These are phyloP conservation scores for Lactarius vividus DNA, from an alignment of 768 basidiomycete species.

Conservation along the genomic window DNA sequence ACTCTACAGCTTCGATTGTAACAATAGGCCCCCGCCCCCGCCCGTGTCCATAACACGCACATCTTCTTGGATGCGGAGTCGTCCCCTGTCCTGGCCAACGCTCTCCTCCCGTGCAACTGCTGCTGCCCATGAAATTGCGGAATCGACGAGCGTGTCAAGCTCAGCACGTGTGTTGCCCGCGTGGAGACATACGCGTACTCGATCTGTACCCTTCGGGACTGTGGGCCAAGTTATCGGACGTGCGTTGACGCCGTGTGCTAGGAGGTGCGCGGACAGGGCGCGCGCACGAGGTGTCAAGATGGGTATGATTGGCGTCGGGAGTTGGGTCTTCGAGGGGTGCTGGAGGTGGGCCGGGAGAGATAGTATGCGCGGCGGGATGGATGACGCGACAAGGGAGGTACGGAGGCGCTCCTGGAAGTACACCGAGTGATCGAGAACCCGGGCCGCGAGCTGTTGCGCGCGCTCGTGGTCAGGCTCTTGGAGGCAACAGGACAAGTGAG, in stretches of 20 bases:
- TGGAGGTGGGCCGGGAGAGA: constrained; percentile 32
- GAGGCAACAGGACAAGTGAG: not conserved
- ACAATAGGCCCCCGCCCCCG: not conserved
- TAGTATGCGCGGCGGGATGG: constrained; percentile 36
- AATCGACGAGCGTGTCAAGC: constrained; percentile 53
- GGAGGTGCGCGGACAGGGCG: constrained; percentile 68
- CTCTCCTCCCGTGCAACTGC: not conserved
- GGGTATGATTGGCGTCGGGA: constrained; percentile 80
- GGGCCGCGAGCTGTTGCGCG: constrained; percentile 31
- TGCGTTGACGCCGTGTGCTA: constrained; percentile 52
- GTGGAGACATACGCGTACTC: constrained; percentile 87
- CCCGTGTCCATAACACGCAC: not conserved
- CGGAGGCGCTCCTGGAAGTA: constrained; percentile 39
- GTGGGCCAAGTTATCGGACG: constrained; percentile 85
- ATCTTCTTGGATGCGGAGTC: not conserved
- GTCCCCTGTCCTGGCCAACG: not conserved
- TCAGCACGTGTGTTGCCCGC: constrained; percentile 67
- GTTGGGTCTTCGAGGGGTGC: constrained; percentile 29
- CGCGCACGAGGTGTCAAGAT: constrained; percentile 76
- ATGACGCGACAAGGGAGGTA: constrained; percentile 29
- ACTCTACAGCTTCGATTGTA: constrained; percentile 15
- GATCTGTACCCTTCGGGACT: constrained; percentile 80
- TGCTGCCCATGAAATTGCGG: constrained; percentile 48
- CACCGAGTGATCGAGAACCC: constrained; percentile 46
- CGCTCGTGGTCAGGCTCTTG: constrained; percentile 28